These are phyloP conservation scores for Blastobotrys indianensis DNA, from an alignment of 1,139 yeast genomes.

Conservation along the genomic window DNA sequence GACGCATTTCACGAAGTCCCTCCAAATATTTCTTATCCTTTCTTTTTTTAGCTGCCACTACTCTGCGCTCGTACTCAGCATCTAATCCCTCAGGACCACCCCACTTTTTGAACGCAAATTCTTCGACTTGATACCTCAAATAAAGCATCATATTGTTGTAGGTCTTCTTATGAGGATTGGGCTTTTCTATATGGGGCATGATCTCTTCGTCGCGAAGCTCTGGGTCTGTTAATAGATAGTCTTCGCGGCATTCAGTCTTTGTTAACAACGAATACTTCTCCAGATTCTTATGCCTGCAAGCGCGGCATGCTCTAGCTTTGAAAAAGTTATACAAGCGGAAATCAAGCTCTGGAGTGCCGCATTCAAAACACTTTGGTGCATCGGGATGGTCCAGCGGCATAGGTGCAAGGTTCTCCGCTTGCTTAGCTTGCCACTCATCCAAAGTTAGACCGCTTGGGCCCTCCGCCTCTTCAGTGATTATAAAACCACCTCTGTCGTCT, in stretches of 20 bases:
- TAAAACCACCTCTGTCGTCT: slow-evolving; percentile 84
- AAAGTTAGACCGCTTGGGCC: slow-evolving; percentile 43
- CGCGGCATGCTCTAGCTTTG: slow-evolving; percentile 67
- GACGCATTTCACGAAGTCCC: slow-evolving; percentile 77
- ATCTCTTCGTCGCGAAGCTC: slow-evolving; percentile 68
- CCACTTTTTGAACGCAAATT: slow-evolving; percentile 91
- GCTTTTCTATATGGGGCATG: slow-evolving; percentile 75
- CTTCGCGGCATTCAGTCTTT: slow-evolving; percentile 92
- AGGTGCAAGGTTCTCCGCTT: slow-evolving; percentile 29
- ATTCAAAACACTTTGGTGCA: slow-evolving; percentile 75
- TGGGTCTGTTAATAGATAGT: slow-evolving; percentile 87
- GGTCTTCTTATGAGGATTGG: slow-evolving; percentile 88
- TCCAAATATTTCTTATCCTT: slow-evolving; percentile 74
- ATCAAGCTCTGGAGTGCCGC: slow-evolving; percentile 71
- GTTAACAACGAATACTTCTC: slow-evolving; percentile 88
- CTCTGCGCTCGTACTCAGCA: slow-evolving; percentile 85
- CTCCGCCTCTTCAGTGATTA: slow-evolving; percentile 41
- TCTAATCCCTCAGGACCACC: slow-evolving; percentile 85
- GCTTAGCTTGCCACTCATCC: slow-evolving; percentile 74
- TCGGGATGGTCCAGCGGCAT: slow-evolving; percentile 45
- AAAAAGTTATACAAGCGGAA: slow-evolving; percentile 64
- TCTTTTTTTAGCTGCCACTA: slow-evolving; percentile 60
- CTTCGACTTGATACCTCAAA: slow-evolving; percentile 84
- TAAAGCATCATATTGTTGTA: slow-evolving; percentile 91
- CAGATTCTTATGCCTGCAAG: slow-evolving; percentile 65